Conservation (phyloP, 768 basidiomycete species). For the Antrodiella citrinella region DNA sequence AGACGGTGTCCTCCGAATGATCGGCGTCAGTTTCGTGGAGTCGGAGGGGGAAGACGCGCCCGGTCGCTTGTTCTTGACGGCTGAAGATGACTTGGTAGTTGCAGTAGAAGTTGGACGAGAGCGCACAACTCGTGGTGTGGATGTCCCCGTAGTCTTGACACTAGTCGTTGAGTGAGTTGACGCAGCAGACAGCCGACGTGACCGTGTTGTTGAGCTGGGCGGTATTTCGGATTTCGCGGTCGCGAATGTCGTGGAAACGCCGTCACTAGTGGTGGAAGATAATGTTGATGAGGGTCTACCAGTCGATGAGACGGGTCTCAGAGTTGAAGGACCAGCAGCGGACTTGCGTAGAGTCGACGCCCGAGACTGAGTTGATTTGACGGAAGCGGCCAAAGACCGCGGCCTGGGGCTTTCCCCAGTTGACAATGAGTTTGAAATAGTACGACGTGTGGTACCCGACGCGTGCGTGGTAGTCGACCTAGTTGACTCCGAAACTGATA, state of each 20-base stretch:
- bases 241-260: conserved; percentile 35
- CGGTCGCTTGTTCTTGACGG: conserved; percentile 13
- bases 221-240: conserved; percentile 33
- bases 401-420: conserved; percentile 10
- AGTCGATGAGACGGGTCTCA: conserved; percentile 21
- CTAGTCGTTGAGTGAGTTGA: conserved; percentile 25
- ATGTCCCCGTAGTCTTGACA: conserved; percentile 20
- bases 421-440: not conserved
- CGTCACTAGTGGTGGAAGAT: conserved; percentile 17
- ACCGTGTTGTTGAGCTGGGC: conserved; percentile 25
- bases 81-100: conserved; percentile 9
- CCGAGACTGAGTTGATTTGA: conserved; percentile 27
- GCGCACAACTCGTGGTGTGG: conserved; percentile 16
- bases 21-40: conserved; percentile 7
- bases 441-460: not conserved
- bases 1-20: conserved; percentile 19
- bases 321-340: conserved; percentile 15
- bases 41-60: conserved; percentile 13
- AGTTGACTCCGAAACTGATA: conserved; percentile 5
- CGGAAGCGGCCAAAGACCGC: conserved; percentile 25
- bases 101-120: conserved; percentile 17
- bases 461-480: not conserved
- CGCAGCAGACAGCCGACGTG: conserved; percentile 22
- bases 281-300: conserved; percentile 17
- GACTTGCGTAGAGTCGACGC: conserved; percentile 32